A percentile compares a stretch with the other conserved stretches of the same genome.
Evolutionary conservation across 2,329 filamentous ascomycete genomes (phyloP).

Genomic region (Colletotrichum liriopes): DNA sequence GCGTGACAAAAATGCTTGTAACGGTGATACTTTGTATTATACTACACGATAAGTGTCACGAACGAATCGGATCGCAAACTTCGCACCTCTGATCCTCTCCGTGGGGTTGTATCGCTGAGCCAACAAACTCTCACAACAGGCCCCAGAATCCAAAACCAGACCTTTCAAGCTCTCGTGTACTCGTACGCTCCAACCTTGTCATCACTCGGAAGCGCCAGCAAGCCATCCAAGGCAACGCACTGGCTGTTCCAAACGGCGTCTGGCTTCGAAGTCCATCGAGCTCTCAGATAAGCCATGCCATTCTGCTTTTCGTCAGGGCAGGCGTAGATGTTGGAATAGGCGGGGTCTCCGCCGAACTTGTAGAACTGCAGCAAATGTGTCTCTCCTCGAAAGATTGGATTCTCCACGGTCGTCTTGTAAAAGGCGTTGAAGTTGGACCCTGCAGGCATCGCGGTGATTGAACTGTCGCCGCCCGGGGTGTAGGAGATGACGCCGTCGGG

Average conservation of each 20-base stretch:
- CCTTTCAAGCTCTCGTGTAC: constrained; percentile 51
- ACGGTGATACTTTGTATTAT: constrained; percentile 9
- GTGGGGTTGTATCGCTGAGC: not conserved
- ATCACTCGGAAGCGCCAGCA: constrained; percentile 49
- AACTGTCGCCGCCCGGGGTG: constrained; percentile 57
- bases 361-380: constrained; percentile 1
- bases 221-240: constrained; percentile 53
- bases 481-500: constrained; percentile 69
- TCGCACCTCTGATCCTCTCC: not conserved
- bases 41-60: not conserved
- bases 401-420: constrained; percentile 50
- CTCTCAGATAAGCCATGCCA: not conserved
- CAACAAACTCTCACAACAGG: not conserved
- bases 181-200: constrained; percentile 55
- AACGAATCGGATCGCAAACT: no score
- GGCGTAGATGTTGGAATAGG: constrained; percentile 31
- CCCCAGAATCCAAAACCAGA: not conserved
- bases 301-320: constrained; percentile 1
- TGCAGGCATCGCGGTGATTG: constrained; percentile 67
- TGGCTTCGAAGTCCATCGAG: constrained; percentile 10
- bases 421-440: constrained; percentile 69
- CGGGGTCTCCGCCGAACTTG: constrained; percentile 41
- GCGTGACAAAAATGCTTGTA: not conserved
- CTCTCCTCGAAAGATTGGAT: not conserved
- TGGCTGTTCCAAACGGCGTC: constrained; percentile 29